Conservation (phyloP, 2,329 filamentous ascomycete species). For the Colletotrichum spaethianum region DNA sequence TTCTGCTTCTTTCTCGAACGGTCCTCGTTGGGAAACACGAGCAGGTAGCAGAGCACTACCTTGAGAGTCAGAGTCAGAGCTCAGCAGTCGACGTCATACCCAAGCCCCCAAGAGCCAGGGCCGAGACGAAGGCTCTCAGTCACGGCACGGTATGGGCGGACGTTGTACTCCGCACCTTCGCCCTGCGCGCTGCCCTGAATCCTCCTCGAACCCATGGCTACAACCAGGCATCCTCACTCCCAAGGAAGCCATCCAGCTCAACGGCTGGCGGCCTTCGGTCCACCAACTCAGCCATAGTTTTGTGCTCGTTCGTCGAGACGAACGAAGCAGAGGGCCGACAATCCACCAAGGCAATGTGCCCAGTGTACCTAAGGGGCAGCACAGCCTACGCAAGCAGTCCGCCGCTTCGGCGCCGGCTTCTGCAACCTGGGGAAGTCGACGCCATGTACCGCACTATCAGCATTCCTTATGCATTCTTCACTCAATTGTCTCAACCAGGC, state of each 20-base stretch:
- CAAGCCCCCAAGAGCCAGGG: slow-evolving; percentile 24
- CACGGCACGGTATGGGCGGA: slow-evolving; percentile 9
- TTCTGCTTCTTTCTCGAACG: background rate
- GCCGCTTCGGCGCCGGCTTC: slow-evolving; percentile 11
- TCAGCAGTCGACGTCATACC: slow-evolving; percentile 34
- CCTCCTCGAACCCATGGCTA: slow-evolving; percentile 11
- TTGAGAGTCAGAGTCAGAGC: slow-evolving; percentile 16
- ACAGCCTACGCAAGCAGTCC: slow-evolving; percentile 20
- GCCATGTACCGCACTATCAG: slow-evolving; percentile 37
- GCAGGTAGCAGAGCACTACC: background rate
- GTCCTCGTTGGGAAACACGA: background rate
- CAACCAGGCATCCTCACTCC: background rate
- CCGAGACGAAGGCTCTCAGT: slow-evolving; percentile 17
- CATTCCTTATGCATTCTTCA: slow-evolving; percentile 31
- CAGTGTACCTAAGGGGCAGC: slow-evolving; percentile 11
- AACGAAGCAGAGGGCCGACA: background rate
- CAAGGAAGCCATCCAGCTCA: background rate
- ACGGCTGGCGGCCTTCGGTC: slow-evolving; percentile 6
- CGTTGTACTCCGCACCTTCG: background rate
- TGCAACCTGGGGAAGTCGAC: background rate
- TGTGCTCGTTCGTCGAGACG: background rate
- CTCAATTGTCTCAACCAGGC: slow-evolving; percentile 18
- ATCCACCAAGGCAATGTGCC: slow-evolving; percentile 14
- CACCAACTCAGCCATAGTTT: background rate
- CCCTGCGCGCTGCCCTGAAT: slow-evolving; percentile 1